A percentile compares a stretch with the other conserved stretches of the same genome.
These are phyloP conservation scores for Cicer chorassanicum DNA, from an alignment of 306 rosid genomes.

Conservation along the genomic window DNA sequence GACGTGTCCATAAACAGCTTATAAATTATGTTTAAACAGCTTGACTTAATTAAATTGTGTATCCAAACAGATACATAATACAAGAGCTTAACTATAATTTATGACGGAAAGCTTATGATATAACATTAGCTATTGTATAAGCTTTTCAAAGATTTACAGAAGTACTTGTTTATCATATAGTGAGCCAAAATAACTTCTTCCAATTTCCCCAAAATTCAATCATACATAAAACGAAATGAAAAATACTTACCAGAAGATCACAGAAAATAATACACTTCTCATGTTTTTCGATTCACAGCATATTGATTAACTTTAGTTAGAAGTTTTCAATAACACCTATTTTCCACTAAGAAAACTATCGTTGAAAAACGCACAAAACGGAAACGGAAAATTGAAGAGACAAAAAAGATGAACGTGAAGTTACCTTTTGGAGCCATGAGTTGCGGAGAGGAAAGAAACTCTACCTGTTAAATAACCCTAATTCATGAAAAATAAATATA, in stretches of 20 bases:
- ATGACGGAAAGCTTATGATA: too few relatives aligned
- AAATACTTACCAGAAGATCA: too few relatives aligned
- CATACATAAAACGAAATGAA: neutral
- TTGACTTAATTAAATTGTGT: neutral
- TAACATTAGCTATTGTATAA: neutral
- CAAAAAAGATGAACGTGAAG: neutral
- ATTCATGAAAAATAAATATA: slow-evolving; percentile 21
- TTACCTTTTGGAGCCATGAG: slow-evolving; percentile 80
- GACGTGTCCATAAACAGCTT: too few relatives aligned
- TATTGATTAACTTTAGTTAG: neutral
- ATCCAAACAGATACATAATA: neutral
- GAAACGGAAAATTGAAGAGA: neutral
- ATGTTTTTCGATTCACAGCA: neutral
- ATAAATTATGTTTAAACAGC: neutral
- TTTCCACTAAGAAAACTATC: neutral
- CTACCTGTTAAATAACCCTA: slow-evolving; percentile 37
- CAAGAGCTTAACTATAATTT: too few relatives aligned
- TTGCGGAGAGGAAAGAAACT: slow-evolving; percentile 35
- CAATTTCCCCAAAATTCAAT: neutral
- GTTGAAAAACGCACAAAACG: neutral
- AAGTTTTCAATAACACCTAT: neutral
- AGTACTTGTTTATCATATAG: too few relatives aligned
- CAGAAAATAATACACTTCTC: neutral
- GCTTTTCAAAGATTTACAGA: neutral
- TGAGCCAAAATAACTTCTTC: too few relatives aligned